phyloP scores from a whole-genome alignment of 257 asterid species.

The Gentiana straminea region DNA sequence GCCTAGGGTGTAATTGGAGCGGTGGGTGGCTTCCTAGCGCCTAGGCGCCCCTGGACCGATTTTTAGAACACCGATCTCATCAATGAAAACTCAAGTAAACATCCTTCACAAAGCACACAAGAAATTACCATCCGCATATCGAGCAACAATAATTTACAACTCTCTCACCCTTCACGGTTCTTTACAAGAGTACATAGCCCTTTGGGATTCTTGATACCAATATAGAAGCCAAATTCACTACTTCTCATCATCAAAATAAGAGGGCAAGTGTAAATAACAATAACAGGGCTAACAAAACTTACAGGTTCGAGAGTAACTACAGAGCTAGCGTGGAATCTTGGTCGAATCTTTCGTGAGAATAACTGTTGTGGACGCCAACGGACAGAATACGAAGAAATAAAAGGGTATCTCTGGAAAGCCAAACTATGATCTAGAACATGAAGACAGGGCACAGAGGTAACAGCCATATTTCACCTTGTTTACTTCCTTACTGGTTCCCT shows the following conservation, averaged over 20 bases:
- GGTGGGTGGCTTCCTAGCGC: too few relatives aligned
- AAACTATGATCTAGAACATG: slow-evolving; percentile 21
- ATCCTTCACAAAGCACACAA: too few relatives aligned
- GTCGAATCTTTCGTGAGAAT: slow-evolving; percentile 13
- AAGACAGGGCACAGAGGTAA: slow-evolving; percentile 27
- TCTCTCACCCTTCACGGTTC: too few relatives aligned
- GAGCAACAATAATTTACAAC: too few relatives aligned
- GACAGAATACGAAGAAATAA: slow-evolving; percentile 15
- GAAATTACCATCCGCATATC: too few relatives aligned
- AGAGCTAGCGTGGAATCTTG: slow-evolving; percentile 47
- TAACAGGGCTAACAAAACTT: slow-evolving; percentile 12
- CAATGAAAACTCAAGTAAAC: too few relatives aligned
- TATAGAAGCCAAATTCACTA: background rate
- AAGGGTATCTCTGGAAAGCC: slow-evolving; percentile 20
- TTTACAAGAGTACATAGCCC: too few relatives aligned
- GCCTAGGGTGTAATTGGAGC: too few relatives aligned
- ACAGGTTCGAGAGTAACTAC: slow-evolving; percentile 54
- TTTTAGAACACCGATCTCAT: too few relatives aligned
- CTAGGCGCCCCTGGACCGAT: too few relatives aligned
- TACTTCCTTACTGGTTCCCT: slow-evolving; percentile 13
- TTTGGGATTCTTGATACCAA: too few relatives aligned
- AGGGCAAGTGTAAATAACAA: background rate
- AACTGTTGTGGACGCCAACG: slow-evolving; percentile 14
- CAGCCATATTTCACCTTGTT: slow-evolving; percentile 22
- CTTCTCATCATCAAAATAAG: background rate